A percentile compares a stretch with the other conserved stretches of the same genome.
phyloP scores from a whole-genome alignment of 2,329 filamentous ascomycete species.

The Pseudogymnoascus sp. region DNA sequence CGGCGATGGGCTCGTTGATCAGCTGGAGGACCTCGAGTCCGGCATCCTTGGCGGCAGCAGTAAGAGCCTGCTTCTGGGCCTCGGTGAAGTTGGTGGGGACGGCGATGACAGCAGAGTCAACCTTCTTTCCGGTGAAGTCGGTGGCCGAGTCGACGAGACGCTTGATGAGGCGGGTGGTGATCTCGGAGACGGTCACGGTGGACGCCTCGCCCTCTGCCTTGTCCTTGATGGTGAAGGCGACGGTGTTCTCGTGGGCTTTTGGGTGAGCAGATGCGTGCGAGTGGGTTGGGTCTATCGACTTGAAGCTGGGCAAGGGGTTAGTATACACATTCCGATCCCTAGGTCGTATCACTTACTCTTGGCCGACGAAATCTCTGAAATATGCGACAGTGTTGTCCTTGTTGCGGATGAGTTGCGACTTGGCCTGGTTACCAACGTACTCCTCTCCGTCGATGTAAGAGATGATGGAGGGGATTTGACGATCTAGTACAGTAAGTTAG shows the following conservation, averaged over 20 bases:
- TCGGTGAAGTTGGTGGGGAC: constrained; percentile 90
- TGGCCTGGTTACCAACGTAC: constrained; percentile 92
- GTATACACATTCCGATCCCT: constrained; percentile 9
- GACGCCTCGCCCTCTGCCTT: constrained; percentile 56
- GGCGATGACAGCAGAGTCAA: constrained; percentile 90
- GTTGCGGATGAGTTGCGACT: constrained; percentile 87
- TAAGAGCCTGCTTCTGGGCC: constrained; percentile 73
- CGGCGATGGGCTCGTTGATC: constrained; percentile 83
- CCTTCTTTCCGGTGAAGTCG: constrained; percentile 85
- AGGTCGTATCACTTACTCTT: constrained; percentile 57
- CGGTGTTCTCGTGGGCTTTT: constrained; percentile 58
- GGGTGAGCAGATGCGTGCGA: constrained; percentile 92
- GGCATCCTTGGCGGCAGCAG: constrained; percentile 67
- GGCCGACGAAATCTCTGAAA: constrained; percentile 91
- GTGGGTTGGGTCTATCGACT: constrained; percentile 91
- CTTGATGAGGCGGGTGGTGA: constrained; percentile 75
- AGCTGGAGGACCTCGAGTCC: constrained; percentile 86
- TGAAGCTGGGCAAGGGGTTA: constrained; percentile 51
- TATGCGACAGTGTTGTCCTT: constrained; percentile 86
- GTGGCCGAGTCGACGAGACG: constrained; percentile 75
- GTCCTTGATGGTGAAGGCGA: constrained; percentile 80
- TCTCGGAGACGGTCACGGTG: constrained; percentile 67
- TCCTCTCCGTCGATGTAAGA: constrained; percentile 95
- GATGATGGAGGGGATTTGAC: constrained; percentile 89
- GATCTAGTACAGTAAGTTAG: constrained; percentile 48